These are phyloP conservation scores for Exophiala aquamarina DNA, from an alignment of 2,329 filamentous ascomycete species.

Conservation along the genomic window DNA sequence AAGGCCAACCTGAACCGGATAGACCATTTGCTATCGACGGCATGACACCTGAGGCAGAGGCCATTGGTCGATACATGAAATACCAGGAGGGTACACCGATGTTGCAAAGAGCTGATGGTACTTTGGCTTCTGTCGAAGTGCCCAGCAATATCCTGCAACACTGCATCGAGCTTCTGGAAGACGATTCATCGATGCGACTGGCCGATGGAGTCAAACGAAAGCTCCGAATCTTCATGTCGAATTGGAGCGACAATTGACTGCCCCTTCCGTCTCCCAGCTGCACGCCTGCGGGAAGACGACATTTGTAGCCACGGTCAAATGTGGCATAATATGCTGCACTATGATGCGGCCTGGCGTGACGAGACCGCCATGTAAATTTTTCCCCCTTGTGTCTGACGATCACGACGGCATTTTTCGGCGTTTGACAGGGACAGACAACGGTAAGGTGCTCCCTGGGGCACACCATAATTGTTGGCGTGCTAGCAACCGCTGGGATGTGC, in stretches of 20 bases:
- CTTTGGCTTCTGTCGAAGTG: conserved; percentile 47
- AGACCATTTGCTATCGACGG: conserved; percentile 53
- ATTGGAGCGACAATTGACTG: conserved; percentile 30
- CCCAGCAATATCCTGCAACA: conserved; percentile 51
- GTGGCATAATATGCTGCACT: too few relatives aligned
- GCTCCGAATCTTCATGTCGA: conserved; percentile 42
- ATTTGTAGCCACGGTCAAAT: too few relatives aligned
- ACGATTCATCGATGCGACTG: conserved; percentile 53
- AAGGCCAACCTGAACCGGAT: conserved; percentile 31
- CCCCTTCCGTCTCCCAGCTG: neutral
- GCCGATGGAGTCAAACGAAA: conserved; percentile 57
- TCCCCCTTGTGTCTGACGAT: neutral
- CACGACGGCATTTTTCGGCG: neutral
- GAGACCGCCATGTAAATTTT: neutral
- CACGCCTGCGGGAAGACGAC: too few relatives aligned
- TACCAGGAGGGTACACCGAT: conserved; percentile 55
- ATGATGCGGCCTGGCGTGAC: neutral
- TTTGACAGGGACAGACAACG: too few relatives aligned
- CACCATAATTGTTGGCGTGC: too few relatives aligned
- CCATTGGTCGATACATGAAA: conserved; percentile 52
- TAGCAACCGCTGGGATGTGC: too few relatives aligned
- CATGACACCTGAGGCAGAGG: conserved; percentile 51
- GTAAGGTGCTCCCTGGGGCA: neutral
- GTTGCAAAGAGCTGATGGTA: conserved; percentile 52
- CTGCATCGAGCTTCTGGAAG: conserved; percentile 54